Evolutionary conservation across 2,329 filamentous ascomycete species (phyloP).

Genomic region (Colletotrichum plurivorum): DNA sequence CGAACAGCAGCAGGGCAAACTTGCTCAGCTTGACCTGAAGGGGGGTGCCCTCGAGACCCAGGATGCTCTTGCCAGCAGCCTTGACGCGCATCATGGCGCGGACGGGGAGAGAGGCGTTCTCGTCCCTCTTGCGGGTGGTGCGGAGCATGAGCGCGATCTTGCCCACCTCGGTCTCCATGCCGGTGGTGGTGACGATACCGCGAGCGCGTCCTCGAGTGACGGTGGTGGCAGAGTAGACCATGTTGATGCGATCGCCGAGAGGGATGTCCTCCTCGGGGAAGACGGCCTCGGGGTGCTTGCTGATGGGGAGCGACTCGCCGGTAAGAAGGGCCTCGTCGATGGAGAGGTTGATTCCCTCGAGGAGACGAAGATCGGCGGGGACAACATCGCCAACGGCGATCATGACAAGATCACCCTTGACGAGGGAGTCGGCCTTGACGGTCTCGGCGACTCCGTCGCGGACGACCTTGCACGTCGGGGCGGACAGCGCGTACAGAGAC

Average conservation of each 20-base stretch:
- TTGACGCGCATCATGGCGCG: constrained; percentile 61
- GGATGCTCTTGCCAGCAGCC: constrained; percentile 62
- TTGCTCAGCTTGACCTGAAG: constrained; percentile 89
- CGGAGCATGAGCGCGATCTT: constrained; percentile 81
- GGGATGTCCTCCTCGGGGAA: constrained; percentile 69
- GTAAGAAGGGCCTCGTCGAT: constrained; percentile 83
- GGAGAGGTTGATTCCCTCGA: constrained; percentile 79
- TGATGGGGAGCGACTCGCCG: constrained; percentile 79
- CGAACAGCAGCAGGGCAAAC: constrained; percentile 86
- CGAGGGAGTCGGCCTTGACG: constrained; percentile 70
- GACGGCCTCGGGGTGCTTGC: constrained; percentile 72
- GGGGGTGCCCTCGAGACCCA: constrained; percentile 82
- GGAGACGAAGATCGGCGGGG: constrained; percentile 76
- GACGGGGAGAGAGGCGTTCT: constrained; percentile 52
- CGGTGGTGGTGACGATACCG: constrained; percentile 79
- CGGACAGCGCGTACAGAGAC: constrained; percentile 70
- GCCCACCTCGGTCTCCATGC: constrained; percentile 82
- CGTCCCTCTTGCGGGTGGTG: constrained; percentile 66
- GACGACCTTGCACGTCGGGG: constrained; percentile 72
- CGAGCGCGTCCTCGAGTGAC: constrained; percentile 78
- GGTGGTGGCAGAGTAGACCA: constrained; percentile 80
- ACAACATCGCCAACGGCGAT: constrained; percentile 77
- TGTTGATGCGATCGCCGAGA: constrained; percentile 78
- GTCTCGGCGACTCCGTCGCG: constrained; percentile 66
- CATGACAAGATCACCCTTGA: constrained; percentile 76